Evolutionary conservation across 2,329 filamentous ascomycete genomes (phyloP).

Genomic region (Tympanopsis confertula): DNA sequence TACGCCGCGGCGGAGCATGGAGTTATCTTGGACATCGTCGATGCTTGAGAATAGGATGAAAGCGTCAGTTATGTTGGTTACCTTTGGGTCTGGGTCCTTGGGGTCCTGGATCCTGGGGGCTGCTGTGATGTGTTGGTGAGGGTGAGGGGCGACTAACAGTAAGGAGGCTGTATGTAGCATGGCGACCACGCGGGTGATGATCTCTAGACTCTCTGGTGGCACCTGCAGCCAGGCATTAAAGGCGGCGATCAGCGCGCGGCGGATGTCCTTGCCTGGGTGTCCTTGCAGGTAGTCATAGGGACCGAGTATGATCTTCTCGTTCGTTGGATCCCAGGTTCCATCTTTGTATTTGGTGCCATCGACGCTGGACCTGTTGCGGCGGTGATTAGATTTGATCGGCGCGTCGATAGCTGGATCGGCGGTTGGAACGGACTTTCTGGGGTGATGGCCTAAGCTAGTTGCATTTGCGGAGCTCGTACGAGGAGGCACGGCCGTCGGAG

Average conservation of each 20-base stretch:
- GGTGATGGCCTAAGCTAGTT: no score
- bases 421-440: no score
- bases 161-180: slow-evolving; percentile 32
- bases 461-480: background rate
- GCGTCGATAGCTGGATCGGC: no score
- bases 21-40: slow-evolving; percentile 36
- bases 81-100: no score
- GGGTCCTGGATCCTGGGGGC: no score
- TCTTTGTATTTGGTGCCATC: slow-evolving; percentile 30
- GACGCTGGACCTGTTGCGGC: slow-evolving; percentile 41
- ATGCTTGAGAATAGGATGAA: slow-evolving; percentile 14
- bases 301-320: slow-evolving; percentile 27
- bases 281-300: slow-evolving; percentile 29
- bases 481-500: background rate
- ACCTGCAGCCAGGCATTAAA: slow-evolving; percentile 30
- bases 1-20: slow-evolving; percentile 29
- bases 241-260: slow-evolving; percentile 26
- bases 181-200: slow-evolving; percentile 27
- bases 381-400: slow-evolving; percentile 31
- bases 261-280: slow-evolving; percentile 30
- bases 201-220: slow-evolving; percentile 20
- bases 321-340: slow-evolving; percentile 5
- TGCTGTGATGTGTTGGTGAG: no score
- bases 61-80: background rate
- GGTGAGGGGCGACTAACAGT: slow-evolving; percentile 70